Conservation (phyloP, 164 flowering plant genomes). For the Dillenia suffruticosa region DNA sequence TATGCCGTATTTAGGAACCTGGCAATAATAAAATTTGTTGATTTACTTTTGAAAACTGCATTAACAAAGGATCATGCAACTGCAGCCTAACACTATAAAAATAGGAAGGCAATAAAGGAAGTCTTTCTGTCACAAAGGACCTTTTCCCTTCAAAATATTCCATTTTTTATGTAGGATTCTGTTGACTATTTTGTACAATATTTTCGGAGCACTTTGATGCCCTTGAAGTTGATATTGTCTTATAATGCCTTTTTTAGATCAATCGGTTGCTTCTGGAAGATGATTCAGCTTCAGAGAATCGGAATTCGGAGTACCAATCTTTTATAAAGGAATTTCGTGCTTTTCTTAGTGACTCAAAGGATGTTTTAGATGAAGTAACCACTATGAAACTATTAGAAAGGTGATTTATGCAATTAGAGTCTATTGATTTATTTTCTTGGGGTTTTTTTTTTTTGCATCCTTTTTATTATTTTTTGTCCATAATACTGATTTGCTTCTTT, state of each 20-base stretch:
- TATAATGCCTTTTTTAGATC: constrained; percentile 39
- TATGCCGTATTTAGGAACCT: too few species aligned
- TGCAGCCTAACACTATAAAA: too few species aligned
- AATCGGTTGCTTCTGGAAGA: constrained; percentile 92
- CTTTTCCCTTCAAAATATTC: too few species aligned
- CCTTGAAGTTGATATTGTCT: background rate
- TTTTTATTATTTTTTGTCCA: background rate
- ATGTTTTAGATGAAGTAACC: constrained; percentile 96
- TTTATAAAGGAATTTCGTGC: constrained; percentile 84
- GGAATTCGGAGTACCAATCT: constrained; percentile 72
- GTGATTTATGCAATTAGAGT: constrained; percentile 26
- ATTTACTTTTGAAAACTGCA: too few species aligned
- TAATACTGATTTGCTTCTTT: too few species aligned
- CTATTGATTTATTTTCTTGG: background rate
- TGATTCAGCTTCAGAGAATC: constrained; percentile 54
- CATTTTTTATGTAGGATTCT: too few species aligned
- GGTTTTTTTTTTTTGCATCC: background rate
- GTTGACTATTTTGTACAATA: too few species aligned
- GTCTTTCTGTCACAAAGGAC: too few species aligned
- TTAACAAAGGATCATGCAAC: too few species aligned
- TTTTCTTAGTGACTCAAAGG: constrained; percentile 91
- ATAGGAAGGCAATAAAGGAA: too few species aligned
- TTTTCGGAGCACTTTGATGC: background rate
- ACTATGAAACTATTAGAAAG: constrained; percentile 92
- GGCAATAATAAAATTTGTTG: too few species aligned